Evolutionary conservation across 169 alveolate genomes (phyloP).

Genomic region (Plasmodium yoelii): DNA sequence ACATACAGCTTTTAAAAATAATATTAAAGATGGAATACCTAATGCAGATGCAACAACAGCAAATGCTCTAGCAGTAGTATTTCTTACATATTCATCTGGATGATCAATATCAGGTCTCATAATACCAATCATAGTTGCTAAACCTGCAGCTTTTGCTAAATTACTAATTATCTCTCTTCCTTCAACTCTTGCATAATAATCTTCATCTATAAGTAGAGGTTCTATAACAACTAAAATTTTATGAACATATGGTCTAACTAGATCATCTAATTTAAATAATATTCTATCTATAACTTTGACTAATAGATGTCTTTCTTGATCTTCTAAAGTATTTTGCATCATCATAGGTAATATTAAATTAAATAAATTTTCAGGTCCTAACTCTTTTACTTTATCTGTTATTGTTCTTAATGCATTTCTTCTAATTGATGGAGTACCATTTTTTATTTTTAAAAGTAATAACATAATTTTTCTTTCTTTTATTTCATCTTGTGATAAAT

Average conservation of each 20-base stretch:
- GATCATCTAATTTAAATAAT: conserved; percentile 95
- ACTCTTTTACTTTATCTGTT: conserved; percentile 97
- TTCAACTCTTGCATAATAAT: conserved; percentile 99
- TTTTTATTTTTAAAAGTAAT: conserved; percentile 96
- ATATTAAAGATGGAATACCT: conserved; percentile 97
- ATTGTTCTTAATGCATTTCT: conserved; percentile 95
- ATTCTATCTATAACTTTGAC: conserved; percentile 99
- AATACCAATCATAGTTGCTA: conserved; percentile 99
- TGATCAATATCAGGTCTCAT: conserved; percentile 99
- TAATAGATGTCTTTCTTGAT: conserved; percentile 98
- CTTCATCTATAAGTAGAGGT: conserved; percentile 99
- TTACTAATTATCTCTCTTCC: conserved; percentile 98
- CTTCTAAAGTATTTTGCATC: conserved; percentile 97
- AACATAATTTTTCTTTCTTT: conserved; percentile 96
- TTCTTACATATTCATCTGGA: conserved; percentile 99
- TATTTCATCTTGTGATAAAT: conserved; percentile 94
- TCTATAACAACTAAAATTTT: conserved; percentile 98
- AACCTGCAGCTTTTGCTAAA: conserved; percentile 97
- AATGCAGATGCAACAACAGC: conserved; percentile 99
- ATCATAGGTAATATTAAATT: conserved; percentile 98
- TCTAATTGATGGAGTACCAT: conserved; percentile 98
- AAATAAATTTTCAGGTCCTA: conserved; percentile 98
- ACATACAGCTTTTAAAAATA: conserved; percentile 99
- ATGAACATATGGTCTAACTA: conserved; percentile 98
- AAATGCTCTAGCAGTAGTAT: conserved; percentile 98